Base-by-base conservation (phyloP, 345 rosid genomes). In the Turnera subulata region DNA sequence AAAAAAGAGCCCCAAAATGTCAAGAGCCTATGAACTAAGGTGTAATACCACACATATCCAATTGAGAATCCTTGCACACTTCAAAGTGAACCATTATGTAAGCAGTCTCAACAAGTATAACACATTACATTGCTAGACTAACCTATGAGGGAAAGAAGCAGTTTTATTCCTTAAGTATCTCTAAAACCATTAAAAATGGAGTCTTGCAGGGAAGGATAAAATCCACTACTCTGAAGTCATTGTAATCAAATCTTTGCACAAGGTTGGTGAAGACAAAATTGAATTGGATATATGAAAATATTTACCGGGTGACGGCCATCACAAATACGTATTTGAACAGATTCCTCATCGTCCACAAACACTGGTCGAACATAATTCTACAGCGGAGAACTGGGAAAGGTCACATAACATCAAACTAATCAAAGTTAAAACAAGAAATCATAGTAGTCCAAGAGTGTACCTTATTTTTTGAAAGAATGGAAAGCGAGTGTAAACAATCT, bases 231-330 rank as follows among this genome's bases (percentile, higher is more conserved):
- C n/a, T n/a, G n/a, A n/a, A n/a, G n/a, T n/a, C n/a, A n/a, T n/a
- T n/a, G n/a, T n/a, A n/a, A n/a, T n/a, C n/a, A n/a, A n/a, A n/a
- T n/a, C n/a, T n/a, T n/a, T n/a, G n/a, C n/a, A n/a, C n/a, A n/a
- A n/a, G n/a, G n/a, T n/a, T n/a, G n/a, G n/a, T n/a, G n/a, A n/a
- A n/a, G n/a, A n/a, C n/a, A n/a, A n/a, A 24, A 13, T 29, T 15
- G 17, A 37, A 33, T 60, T 4, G 35, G 60, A 45, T 65, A 40
- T 20, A 0, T 26, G 62, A 39, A 61, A 47, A 59, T 55, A 66
- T 82, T 50, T 82, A 92, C 98, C 21, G 96, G 98, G 74, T 91
- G 97, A 56, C 88, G 89, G 62, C 95, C 98, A n/a, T 80, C 73
- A 68, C 56, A 57, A 53, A 92, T 82, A 25, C 69, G 75, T 70